Base-by-base conservation (phyloP, 225 moss, liverwort and hornwort genomes). In the Polytrichum formosum region DNA sequence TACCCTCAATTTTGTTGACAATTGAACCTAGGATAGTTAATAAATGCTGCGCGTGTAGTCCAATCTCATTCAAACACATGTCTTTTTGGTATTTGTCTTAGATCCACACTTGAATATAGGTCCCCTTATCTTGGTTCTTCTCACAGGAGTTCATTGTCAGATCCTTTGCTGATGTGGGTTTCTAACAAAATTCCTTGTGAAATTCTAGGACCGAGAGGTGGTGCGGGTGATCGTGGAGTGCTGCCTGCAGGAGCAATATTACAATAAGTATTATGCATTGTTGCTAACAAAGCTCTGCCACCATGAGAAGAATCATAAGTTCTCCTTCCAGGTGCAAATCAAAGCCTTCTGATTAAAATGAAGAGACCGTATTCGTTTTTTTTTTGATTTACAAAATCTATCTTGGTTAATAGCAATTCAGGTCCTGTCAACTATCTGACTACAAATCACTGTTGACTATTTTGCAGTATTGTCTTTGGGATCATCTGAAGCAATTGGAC, bases 221-320 rank as follows among this genome's bases (percentile, higher is more conserved):
- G 69, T 92, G 75, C 86, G 98, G 74, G 92, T 99, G 20, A 89
- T 93, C 18, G 90, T 99, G 63, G 94, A 99, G 55, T 99, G 98
- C 74, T 99, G 98, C 72, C 83, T 99, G 81, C 98, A 99, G 77
- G 98, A 93, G 83, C 86, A 88, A 75, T 67, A 76, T 2, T 99
- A 85, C 77, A 99, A 99, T 70, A 92, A 89, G 65, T 99, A 99
- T 70, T 99, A 94, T 27, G 85, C 89, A 6, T 68, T 94, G 16
- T 84, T 94, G 58, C 64, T 95, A 17, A 80, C 79, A 23, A 90
- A 88, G 70, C 90, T 99, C 20, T 99, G 94, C 72, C 79, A 80
- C 27, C 83, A 94, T 71, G 94, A 99, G 75, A 99, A 99, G 76
- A 94, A 94, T 26, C 98, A 99, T 73, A 99, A 99, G 76, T 99